A percentile compares a stretch with the other conserved stretches of the same genome.
These are phyloP conservation scores for Cercospora sesami DNA, from an alignment of 2,329 filamentous ascomycete genomes.

Conservation along the genomic window DNA sequence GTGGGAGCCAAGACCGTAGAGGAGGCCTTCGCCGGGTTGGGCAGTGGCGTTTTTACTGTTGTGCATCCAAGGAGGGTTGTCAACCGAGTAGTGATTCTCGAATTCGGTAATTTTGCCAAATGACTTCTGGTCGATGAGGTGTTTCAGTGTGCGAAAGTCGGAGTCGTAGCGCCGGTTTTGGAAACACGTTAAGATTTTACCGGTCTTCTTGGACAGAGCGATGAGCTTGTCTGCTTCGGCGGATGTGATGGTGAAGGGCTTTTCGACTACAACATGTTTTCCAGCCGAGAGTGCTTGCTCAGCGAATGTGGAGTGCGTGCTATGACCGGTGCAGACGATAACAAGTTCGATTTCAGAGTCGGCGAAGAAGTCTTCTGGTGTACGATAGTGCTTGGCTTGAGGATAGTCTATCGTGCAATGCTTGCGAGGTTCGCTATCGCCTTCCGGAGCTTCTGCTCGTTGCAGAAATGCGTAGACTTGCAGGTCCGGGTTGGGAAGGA, in stretches of 20 bases:
- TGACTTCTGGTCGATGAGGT: slow-evolving; percentile 28
- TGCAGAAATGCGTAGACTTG: slow-evolving; percentile 53
- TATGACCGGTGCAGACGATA: slow-evolving; percentile 39
- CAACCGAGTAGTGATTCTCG: slow-evolving; percentile 44
- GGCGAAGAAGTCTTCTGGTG: slow-evolving; percentile 40
- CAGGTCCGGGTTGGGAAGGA: slow-evolving; percentile 50
- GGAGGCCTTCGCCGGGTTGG: slow-evolving; percentile 44
- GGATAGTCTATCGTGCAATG: slow-evolving; percentile 55
- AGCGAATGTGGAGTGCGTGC: slow-evolving; percentile 38
- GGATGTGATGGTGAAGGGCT: slow-evolving; percentile 41
- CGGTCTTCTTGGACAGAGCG: slow-evolving; percentile 34
- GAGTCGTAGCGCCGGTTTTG: slow-evolving; percentile 45
- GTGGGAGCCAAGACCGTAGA: slow-evolving; percentile 47
- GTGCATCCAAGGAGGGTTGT: slow-evolving; percentile 45
- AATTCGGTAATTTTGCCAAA: slow-evolving; percentile 39
- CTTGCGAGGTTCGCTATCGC: slow-evolving; percentile 38
- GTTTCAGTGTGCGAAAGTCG: slow-evolving; percentile 42
- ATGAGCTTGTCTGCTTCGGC: slow-evolving; percentile 41
- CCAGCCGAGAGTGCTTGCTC: slow-evolving; percentile 39
- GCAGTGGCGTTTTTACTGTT: slow-evolving; percentile 35
- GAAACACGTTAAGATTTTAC: slow-evolving; percentile 41
- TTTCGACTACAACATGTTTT: slow-evolving; percentile 46
- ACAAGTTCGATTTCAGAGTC: slow-evolving; percentile 40
- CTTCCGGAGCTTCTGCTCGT: slow-evolving; percentile 44
- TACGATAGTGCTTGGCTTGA: slow-evolving; percentile 40